Evolutionary conservation across 441 rosid genomes (phyloP).

Genomic region (Jatropha podagrica): DNA sequence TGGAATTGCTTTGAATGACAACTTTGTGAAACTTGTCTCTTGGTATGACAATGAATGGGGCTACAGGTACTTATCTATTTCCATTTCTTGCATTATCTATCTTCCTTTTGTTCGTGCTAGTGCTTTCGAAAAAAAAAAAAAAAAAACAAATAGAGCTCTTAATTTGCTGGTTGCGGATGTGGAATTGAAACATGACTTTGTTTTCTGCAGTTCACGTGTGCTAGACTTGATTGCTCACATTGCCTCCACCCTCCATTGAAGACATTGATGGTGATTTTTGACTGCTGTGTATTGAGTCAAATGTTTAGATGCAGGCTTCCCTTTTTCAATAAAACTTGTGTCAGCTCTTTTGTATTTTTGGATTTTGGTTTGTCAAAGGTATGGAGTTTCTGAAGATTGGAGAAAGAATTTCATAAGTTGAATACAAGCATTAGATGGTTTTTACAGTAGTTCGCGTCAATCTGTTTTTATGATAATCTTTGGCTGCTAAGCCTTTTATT

Average conservation of each 20-base stretch:
- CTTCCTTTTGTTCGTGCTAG: no score
- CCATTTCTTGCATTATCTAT: not conserved
- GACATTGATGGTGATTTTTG: not conserved
- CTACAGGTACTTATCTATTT: constrained; percentile 53
- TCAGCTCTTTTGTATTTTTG: not conserved
- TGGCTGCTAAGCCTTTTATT: not conserved
- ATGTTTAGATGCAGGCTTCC: not conserved
- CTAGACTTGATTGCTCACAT: constrained; percentile 6
- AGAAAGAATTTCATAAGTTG: not conserved
- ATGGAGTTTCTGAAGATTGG: not conserved
- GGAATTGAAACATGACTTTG: no score
- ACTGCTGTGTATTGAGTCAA: not conserved
- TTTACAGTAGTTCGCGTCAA: not conserved
- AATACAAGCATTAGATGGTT: not conserved
- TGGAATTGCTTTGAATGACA: constrained; percentile 64
- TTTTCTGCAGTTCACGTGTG: constrained; percentile 6
- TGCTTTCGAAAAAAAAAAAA: no score
- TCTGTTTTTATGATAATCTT: not conserved
- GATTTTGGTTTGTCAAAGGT: not conserved
- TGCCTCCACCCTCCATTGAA: constrained; percentile 1
- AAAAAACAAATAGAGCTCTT: not conserved
- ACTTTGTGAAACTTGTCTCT: constrained; percentile 66
- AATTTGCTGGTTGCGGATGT: not conserved
- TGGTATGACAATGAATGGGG: constrained; percentile 97
- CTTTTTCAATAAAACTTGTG: not conserved